Evolutionary conservation across 495 filamentous ascomycete species (phyloP).

Genomic region (Aspergillus indologenus): DNA sequence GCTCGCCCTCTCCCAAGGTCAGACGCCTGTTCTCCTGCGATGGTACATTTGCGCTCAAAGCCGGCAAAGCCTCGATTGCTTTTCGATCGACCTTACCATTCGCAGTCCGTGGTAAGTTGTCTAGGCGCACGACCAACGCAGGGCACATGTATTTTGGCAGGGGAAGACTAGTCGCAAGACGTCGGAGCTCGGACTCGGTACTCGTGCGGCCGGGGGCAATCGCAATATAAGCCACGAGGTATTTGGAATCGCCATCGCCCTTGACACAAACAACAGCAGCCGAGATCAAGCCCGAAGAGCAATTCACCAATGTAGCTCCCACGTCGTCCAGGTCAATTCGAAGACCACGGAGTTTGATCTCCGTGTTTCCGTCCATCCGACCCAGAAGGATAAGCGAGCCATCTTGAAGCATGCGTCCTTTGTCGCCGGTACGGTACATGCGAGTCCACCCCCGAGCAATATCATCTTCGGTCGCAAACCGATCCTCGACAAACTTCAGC

Average conservation of each 20-base stretch:
- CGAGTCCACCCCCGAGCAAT: constrained; percentile 27
- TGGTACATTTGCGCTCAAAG: neutral
- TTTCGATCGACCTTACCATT: constrained; percentile 1
- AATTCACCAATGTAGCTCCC: neutral
- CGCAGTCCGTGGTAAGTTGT: neutral
- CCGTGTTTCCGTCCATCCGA: constrained; percentile 42
- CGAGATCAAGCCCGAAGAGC: neutral
- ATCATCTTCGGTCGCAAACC: constrained; percentile 20
- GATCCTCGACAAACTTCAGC: constrained; percentile 34
- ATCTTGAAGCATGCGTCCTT: constrained; percentile 28
- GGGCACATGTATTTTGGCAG: constrained; percentile 7
- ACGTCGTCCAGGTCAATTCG: constrained; percentile 52
- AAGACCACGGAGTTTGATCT: constrained; percentile 51
- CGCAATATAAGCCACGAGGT: neutral
- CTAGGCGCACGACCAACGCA: neutral
- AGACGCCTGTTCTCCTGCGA: neutral
- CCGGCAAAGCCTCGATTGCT: neutral
- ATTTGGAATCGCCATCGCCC: neutral
- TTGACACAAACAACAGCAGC: neutral
- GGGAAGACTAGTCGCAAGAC: neutral
- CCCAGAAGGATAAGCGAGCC: constrained; percentile 37
- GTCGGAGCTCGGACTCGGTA: neutral
- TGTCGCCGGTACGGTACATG: constrained; percentile 44
- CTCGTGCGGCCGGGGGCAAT: neutral
- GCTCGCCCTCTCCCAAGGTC: neutral